Evolutionary conservation across 768 basidiomycete genomes (phyloP).

Genomic region (Trichaptum fuscoviolaceum): DNA sequence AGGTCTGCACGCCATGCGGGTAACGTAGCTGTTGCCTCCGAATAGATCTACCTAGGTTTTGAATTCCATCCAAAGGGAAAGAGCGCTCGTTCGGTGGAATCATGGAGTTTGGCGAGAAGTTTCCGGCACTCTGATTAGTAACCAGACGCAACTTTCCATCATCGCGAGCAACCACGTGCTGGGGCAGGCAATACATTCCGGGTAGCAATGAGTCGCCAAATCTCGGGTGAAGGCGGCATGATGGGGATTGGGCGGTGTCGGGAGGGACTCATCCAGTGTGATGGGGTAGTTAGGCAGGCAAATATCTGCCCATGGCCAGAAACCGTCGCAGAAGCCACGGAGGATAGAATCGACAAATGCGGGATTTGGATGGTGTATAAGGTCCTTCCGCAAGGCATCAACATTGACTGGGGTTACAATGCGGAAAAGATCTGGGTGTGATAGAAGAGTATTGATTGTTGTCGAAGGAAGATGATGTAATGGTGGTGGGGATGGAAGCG

Average conservation of each 20-base stretch:
- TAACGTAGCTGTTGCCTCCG: background rate
- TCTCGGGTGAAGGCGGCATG: conserved; percentile 22
- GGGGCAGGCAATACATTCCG: conserved; percentile 38
- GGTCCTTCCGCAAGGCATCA: conserved; percentile 23
- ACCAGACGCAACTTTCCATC: conserved; percentile 31
- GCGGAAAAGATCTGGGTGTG: conserved; percentile 30
- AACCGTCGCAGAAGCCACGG: conserved; percentile 29
- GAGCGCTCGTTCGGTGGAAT: conserved; percentile 22
- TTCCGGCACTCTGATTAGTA: conserved; percentile 32
- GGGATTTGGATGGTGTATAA: conserved; percentile 32
- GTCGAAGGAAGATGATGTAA: too few species aligned
- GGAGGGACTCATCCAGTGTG: conserved; percentile 18
- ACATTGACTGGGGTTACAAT: conserved; percentile 34
- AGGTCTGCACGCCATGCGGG: conserved; percentile 8
- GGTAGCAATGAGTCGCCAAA: conserved; percentile 23
- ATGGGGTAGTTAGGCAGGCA: conserved; percentile 17
- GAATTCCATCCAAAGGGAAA: conserved; percentile 29
- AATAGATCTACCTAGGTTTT: conserved; percentile 22
- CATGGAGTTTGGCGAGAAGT: conserved; percentile 31
- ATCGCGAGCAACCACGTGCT: conserved; percentile 28
- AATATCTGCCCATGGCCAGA: conserved; percentile 39
- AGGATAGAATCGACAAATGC: conserved; percentile 30
- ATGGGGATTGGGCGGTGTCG: background rate
- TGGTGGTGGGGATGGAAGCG: conserved; percentile 16
- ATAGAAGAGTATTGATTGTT: too few species aligned